Evolutionary conservation across 2,329 filamentous ascomycete genomes (phyloP).

Genomic region (Zymoseptoria pseudotritici): DNA sequence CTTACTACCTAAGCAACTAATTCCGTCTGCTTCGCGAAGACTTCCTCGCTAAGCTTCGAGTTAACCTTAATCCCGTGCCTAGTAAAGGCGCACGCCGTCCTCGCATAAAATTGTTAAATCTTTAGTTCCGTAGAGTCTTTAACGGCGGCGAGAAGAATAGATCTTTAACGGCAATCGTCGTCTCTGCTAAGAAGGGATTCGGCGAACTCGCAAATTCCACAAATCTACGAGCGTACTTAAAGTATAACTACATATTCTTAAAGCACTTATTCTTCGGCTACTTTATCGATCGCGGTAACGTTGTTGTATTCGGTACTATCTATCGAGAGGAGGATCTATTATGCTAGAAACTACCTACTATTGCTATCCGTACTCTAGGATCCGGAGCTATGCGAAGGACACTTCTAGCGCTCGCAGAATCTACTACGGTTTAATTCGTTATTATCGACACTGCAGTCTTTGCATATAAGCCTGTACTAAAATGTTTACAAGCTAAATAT

Average conservation of each 20-base stretch:
- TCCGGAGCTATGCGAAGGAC: constrained; percentile 40
- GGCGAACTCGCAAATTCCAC: not conserved
- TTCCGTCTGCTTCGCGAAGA: constrained; percentile 66
- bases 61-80: constrained; percentile 49
- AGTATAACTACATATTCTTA: constrained; percentile 44
- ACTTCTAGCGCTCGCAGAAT: constrained; percentile 38
- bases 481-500: constrained; percentile 49
- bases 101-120: constrained; percentile 31
- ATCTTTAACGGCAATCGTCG: constrained; percentile 1
- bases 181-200: constrained; percentile 2
- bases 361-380: constrained; percentile 48
- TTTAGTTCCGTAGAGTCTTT: constrained; percentile 28
- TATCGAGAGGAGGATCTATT: constrained; percentile 47
- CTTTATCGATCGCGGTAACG: constrained; percentile 43
- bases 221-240: constrained; percentile 41
- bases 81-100: constrained; percentile 39
- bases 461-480: constrained; percentile 60
- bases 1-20: constrained; percentile 58
- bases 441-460: constrained; percentile 60
- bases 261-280: constrained; percentile 57
- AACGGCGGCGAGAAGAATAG: constrained; percentile 4
- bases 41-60: constrained; percentile 58
- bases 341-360: constrained; percentile 34
- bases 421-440: constrained; percentile 38
- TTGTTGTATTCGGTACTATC: constrained; percentile 55